A percentile compares a stretch with the other conserved stretches of the same genome.
Conservation (phyloP, 2,329 filamentous ascomycete genomes). For the Epichloe glyceriae region DNA sequence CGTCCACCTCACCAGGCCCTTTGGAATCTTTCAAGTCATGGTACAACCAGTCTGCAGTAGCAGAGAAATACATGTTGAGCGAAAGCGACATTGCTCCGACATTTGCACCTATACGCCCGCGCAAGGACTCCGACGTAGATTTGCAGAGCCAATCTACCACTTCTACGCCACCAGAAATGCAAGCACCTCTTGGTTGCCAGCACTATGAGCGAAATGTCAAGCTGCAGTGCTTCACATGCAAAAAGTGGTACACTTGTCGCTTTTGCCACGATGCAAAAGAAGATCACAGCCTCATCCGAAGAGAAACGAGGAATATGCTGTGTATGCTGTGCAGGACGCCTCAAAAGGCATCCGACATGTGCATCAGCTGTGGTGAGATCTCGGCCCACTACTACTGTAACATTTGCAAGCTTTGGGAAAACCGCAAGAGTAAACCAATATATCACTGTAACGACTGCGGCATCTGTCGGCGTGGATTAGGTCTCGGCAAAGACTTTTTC, state of each 20-base stretch:
- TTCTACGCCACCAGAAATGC: constrained; percentile 15
- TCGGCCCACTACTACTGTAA: constrained; percentile 86
- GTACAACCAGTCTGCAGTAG: constrained; percentile 30
- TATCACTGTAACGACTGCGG: constrained; percentile 96
- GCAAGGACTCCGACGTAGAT: constrained; percentile 34
- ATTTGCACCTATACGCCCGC: constrained; percentile 43
- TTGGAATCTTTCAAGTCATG: constrained; percentile 46
- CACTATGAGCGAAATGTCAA: constrained; percentile 97
- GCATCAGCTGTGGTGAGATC: constrained; percentile 60
- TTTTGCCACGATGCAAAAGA: constrained; percentile 84
- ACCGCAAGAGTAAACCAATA: constrained; percentile 78
- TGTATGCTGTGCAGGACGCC: constrained; percentile 90
- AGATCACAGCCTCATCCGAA: constrained; percentile 65
- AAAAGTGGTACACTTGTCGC: constrained; percentile 86
- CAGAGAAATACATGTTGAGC: constrained; percentile 36
- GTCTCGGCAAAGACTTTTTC: constrained; percentile 91
- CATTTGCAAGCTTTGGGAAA: constrained; percentile 95
- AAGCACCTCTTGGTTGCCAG: constrained; percentile 58
- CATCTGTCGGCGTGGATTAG: constrained; percentile 82
- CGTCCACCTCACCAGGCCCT: constrained; percentile 29
- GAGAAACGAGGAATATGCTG: constrained; percentile 85
- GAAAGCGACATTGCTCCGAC: constrained; percentile 54
- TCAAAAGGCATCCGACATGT: constrained; percentile 68
- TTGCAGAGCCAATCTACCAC: constrained; percentile 10
- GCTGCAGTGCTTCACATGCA: constrained; percentile 80